phyloP scores from a whole-genome alignment of 805 yeast species.

The Myxozyma sirexii region DNA sequence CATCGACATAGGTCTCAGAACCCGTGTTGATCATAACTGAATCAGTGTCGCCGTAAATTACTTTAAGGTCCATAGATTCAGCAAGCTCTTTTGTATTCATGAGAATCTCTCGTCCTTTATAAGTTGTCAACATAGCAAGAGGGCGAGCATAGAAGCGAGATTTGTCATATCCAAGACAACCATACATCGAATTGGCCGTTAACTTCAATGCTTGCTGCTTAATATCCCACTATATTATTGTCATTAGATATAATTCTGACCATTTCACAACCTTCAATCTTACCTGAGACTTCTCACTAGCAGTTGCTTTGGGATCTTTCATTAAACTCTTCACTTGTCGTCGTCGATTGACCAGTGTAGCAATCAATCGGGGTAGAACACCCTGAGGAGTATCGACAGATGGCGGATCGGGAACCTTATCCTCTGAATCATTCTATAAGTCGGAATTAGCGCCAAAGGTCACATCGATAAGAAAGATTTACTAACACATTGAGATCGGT shows the following conservation, averaged over 20 bases:
- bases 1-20: slow-evolving; percentile 66
- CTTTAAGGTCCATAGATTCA: slow-evolving; percentile 77
- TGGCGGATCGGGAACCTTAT: slow-evolving; percentile 72
- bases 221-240: slow-evolving; percentile 72
- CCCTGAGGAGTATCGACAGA: slow-evolving; percentile 63
- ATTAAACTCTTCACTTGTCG: slow-evolving; percentile 85
- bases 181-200: slow-evolving; percentile 99
- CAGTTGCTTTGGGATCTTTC: slow-evolving; percentile 69
- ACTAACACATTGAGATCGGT: slow-evolving; percentile 51
- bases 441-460: background rate
- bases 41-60: slow-evolving; percentile 97
- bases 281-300: slow-evolving; percentile 50
- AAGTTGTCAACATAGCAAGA: slow-evolving; percentile 91
- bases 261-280: too few relatives aligned
- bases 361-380: slow-evolving; percentile 81
- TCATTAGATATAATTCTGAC: background rate
- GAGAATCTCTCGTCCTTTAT: slow-evolving; percentile 92
- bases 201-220: slow-evolving; percentile 94
- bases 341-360: slow-evolving; percentile 85
- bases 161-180: slow-evolving; percentile 90
- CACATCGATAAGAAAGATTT: background rate
- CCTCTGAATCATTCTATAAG: slow-evolving; percentile 47
- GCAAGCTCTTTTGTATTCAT: slow-evolving; percentile 93
- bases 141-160: slow-evolving; percentile 96
- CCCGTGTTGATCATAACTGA: slow-evolving; percentile 98